Percentiles rank a stretch among this genome's conserved stretches.
Evolutionary conservation across 257 asterid species (phyloP).

Genomic region (Plantago ovata): DNA sequence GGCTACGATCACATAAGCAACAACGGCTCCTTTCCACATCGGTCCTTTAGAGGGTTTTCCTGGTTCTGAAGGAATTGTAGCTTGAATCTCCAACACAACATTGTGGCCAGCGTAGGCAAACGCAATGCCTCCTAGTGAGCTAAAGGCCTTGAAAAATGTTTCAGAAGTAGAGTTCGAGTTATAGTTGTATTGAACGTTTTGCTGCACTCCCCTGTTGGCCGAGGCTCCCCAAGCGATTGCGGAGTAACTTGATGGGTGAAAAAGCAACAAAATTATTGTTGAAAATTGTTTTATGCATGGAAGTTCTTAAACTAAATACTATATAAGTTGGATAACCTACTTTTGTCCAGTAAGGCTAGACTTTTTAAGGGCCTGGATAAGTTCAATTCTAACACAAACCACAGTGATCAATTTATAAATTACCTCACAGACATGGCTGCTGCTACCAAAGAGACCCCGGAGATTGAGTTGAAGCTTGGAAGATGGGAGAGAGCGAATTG

Average conservation of each 20-base stretch:
- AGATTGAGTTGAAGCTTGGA: conserved; percentile 35
- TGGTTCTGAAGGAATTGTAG: not conserved
- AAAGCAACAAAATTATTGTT: not conserved
- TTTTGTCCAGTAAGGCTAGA: too few species aligned
- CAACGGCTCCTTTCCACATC: conserved; percentile 7
- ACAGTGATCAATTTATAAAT: not conserved
- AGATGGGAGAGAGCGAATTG: conserved; percentile 34
- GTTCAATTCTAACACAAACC: too few species aligned
- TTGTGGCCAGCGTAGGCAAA: conserved; percentile 10
- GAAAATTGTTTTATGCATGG: too few species aligned
- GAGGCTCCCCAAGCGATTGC: conserved; percentile 10
- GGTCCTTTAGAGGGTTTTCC: conserved; percentile 1
- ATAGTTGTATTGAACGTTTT: not conserved
- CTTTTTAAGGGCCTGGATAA: too few species aligned
- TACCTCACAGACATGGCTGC: conserved; percentile 36
- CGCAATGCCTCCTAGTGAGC: not conserved
- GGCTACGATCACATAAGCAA: conserved; percentile 6
- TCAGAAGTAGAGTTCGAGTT: not conserved
- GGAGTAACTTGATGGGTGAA: conserved; percentile 6
- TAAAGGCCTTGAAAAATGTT: conserved; percentile 2
- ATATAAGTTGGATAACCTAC: too few species aligned
- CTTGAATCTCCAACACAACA: conserved; percentile 10
- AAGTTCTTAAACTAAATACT: too few species aligned
- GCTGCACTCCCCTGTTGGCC: not conserved
- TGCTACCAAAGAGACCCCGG: conserved; percentile 33